Evolutionary conservation across 1,284 basidiomycete species (phyloP), one percentile per base, ranked within the genome.

Genomic region (Athelia psychrophila): DNA sequence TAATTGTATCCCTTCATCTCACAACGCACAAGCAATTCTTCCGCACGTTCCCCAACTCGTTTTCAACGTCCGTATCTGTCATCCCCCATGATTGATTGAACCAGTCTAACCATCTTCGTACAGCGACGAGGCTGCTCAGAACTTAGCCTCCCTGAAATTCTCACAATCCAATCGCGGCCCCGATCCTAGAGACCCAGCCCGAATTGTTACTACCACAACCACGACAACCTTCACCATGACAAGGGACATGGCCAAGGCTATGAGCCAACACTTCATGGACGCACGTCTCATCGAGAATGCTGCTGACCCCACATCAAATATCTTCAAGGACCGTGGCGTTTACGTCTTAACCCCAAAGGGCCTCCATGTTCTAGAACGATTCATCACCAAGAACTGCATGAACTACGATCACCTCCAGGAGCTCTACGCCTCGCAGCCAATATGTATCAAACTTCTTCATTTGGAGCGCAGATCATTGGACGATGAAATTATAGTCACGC

Each of bases 211-310:
- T 60, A 99, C 96, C 1, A 99, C 97, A 1, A 99, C 97, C 4
- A 99, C 96, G 9, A 99, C 97, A 42, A 99, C 97, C 20, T 99
- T 99, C 73, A 95, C 94, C 56, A 99, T 99, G 97, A 95, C 93
- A 58, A 86, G 95, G 59, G 96, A 99, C 46, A 99, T 99, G 91
- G 97, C 97, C 55, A 97, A 98, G 74, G 94, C 93, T 32, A 98
- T 99, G 85, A 94, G 94, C 72, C 96, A 99, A 72, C 95, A 98
- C 66, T 99, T 98, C 66, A 96, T 99, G 91, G 96, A 99, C 59
- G 95, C 96, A 48, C 90, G 95, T 55, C 81, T 99, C 58, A 95
- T 99, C 59, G 95, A 98, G 71, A 98, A 98, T 67, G 95, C 95
- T 13, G 87, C 92, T 18, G 97, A 99, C 71, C 86, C 89, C 19